A percentile compares a stretch with the other conserved stretches of the same genome.
These are phyloP conservation scores for Rhododendron mucronatum DNA, from an alignment of 148 eudicot species.

Conservation along the genomic window DNA sequence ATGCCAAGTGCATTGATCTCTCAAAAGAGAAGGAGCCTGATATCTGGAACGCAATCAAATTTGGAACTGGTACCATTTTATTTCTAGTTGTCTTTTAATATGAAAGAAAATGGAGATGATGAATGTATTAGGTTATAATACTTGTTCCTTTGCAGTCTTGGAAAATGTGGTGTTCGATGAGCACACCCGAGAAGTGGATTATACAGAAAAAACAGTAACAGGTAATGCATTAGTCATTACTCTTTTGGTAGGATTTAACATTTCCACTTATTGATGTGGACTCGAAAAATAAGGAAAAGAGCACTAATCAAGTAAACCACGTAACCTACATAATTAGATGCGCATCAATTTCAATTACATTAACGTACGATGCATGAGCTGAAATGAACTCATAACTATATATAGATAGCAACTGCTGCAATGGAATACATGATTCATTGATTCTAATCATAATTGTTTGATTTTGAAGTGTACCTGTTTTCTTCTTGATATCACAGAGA, in stretches of 20 bases:
- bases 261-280: not conserved
- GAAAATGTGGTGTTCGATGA: conserved; percentile 95
- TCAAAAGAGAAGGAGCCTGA: conserved; percentile 73
- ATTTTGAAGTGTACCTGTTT: not conserved
- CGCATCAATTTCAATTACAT: not conserved
- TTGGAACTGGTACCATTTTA: conserved; percentile 33
- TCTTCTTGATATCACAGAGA: conserved; percentile 34
- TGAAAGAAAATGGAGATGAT: not conserved
- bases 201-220: conserved; percentile 79
- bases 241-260: not conserved
- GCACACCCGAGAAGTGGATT: conserved; percentile 83
- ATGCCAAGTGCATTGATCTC: conserved; percentile 84
- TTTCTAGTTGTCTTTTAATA: not conserved
- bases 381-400: not conserved
- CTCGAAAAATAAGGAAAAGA: not conserved
- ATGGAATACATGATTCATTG: not conserved
- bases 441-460: not conserved
- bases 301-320: not conserved
- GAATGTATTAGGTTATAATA: not conserved
- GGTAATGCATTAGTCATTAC: conserved; percentile 32
- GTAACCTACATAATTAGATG: not conserved
- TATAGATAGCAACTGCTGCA: not conserved
- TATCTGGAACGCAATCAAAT: conserved; percentile 81
- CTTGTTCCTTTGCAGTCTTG: conserved; percentile 41
- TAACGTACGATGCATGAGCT: not conserved